These are phyloP conservation scores for Colletotrichum euphorbiae DNA, from an alignment of 2,329 filamentous ascomycete genomes.

Conservation along the genomic window DNA sequence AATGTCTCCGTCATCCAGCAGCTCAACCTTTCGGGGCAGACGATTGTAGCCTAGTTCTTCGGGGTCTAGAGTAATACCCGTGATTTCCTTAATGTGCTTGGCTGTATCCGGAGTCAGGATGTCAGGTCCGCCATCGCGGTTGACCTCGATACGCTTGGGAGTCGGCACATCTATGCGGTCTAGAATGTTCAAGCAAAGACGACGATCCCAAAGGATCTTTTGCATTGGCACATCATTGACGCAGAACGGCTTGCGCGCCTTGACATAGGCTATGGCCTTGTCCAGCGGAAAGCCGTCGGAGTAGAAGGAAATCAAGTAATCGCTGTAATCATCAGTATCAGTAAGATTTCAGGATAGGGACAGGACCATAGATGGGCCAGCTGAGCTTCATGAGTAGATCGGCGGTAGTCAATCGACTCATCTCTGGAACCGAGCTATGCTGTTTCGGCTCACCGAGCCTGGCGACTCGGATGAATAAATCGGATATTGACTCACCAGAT, in stretches of 20 bases:
- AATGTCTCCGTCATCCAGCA: conserved; percentile 91
- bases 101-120: conserved; percentile 83
- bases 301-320: conserved; percentile 98
- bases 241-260: conserved; percentile 93
- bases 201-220: conserved; percentile 94
- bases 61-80: conserved; percentile 79
- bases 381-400: too few species aligned
- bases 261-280: conserved; percentile 96
- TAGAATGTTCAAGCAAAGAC: conserved; percentile 87
- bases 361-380: not conserved
- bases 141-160: conserved; percentile 89
- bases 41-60: conserved; percentile 66
- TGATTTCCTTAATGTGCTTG: conserved; percentile 82
- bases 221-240: conserved; percentile 99
- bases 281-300: conserved; percentile 97
- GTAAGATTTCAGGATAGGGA: not conserved
- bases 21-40: conserved; percentile 76
- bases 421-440: conserved; percentile 46
- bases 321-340: conserved; percentile 56
- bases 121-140: conserved; percentile 87
- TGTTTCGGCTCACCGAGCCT: conserved; percentile 50
- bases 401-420: not conserved
- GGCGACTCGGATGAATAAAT: conserved; percentile 7
- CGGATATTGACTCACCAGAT: conserved; percentile 70
- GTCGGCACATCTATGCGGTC: conserved; percentile 92